Conservation (phyloP, 2,329 filamentous ascomycete genomes). For the Sporothrix phasma region DNA sequence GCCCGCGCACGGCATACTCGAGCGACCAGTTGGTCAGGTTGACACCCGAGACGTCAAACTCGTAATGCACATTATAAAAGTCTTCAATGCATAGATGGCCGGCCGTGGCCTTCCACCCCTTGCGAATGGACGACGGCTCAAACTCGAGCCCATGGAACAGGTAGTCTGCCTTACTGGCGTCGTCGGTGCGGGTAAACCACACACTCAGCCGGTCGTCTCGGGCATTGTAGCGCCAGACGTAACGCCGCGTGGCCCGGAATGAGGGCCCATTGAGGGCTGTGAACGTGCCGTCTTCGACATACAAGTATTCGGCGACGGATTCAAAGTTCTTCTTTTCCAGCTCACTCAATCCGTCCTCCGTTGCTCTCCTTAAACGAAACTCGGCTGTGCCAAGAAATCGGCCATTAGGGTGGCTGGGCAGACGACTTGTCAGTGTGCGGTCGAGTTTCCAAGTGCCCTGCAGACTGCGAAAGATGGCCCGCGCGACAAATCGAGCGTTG, state of each 20-base stretch:
- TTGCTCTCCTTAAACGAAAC: conserved; percentile 54
- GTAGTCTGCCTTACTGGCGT: conserved; percentile 55
- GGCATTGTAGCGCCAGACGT: conserved; percentile 63
- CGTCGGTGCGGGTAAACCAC: conserved; percentile 62
- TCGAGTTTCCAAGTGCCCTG: conserved; percentile 60
- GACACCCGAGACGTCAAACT: conserved; percentile 52
- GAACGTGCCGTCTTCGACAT: conserved; percentile 58
- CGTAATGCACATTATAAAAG: conserved; percentile 59
- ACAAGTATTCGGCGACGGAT: conserved; percentile 57
- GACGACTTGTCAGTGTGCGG: conserved; percentile 43
- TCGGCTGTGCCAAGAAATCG: conserved; percentile 53
- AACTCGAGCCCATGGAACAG: conserved; percentile 69
- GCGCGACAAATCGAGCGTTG: conserved; percentile 45
- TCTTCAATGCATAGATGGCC: conserved; percentile 63
- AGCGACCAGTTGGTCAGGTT: conserved; percentile 49
- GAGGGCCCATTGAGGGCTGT: conserved; percentile 34
- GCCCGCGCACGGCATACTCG: conserved; percentile 57
- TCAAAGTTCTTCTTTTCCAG: conserved; percentile 34
- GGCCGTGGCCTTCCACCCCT: conserved; percentile 53
- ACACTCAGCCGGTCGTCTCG: conserved; percentile 51
- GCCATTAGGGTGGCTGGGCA: conserved; percentile 52
- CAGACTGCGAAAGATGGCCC: conserved; percentile 60
- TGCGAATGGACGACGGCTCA: neutral
- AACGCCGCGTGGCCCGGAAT: conserved; percentile 54
- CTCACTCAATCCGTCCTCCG: conserved; percentile 35